Conservation (phyloP, 208 protist species). For the Crithidia bombi region DNA sequence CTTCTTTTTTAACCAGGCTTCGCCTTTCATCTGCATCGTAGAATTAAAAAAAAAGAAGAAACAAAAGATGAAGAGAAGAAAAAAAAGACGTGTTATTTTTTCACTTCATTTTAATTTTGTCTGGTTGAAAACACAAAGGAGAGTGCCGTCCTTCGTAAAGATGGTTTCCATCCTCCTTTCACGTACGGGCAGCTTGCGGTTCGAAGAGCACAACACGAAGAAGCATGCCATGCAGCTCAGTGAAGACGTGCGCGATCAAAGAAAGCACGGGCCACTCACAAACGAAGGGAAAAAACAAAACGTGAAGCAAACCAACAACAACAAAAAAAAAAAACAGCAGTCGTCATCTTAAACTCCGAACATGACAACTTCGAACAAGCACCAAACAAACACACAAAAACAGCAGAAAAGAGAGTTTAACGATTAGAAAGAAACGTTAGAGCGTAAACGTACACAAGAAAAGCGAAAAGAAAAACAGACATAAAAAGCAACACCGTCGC, state of each 20-base stretch:
- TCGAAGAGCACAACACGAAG: too few relatives aligned
- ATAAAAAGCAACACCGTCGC: background rate
- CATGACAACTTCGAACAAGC: background rate
- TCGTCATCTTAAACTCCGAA: background rate
- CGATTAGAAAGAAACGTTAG: background rate
- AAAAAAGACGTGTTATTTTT: background rate
- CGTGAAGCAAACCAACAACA: slow-evolving; percentile 1
- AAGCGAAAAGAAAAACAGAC: background rate
- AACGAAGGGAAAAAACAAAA: background rate
- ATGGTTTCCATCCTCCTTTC: too few relatives aligned
- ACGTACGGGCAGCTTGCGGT: too few relatives aligned
- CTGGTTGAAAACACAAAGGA: too few relatives aligned
- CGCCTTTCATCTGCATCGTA: too few relatives aligned
- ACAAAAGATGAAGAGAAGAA: background rate
- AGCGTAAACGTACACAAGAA: background rate
- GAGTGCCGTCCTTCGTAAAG: too few relatives aligned
- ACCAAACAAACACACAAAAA: background rate
- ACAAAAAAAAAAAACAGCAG: background rate
- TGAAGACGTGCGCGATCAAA: too few relatives aligned
- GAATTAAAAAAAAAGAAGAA: background rate
- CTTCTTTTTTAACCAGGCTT: too few relatives aligned
- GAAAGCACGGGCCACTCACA: background rate
- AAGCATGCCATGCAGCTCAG: too few relatives aligned
- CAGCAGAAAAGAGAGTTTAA: background rate
- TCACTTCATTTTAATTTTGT: too few relatives aligned